Percentiles rank a stretch among this genome's conserved stretches.
phyloP scores from a whole-genome alignment of 2,329 filamentous ascomycete species.

The Colletotrichum eleusines region DNA sequence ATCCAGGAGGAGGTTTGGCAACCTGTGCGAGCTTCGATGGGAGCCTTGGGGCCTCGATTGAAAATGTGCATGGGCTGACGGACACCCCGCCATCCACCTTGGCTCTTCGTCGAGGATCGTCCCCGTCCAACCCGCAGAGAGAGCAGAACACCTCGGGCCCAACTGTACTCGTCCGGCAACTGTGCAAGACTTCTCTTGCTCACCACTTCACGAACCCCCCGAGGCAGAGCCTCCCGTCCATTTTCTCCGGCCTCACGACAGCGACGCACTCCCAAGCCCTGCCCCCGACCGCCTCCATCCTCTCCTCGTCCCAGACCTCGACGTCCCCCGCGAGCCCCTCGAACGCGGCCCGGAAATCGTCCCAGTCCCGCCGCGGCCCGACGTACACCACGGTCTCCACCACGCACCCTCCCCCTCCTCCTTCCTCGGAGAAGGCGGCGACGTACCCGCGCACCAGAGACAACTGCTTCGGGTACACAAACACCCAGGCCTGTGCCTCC shows the following conservation, averaged over 20 bases:
- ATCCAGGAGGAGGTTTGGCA: not conserved
- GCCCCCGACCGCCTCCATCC: constrained; percentile 31
- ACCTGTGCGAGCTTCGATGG: not conserved
- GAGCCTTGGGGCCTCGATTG: too few species aligned
- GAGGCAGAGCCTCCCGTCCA: not conserved
- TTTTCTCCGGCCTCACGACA: not conserved
- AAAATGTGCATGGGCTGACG: not conserved
- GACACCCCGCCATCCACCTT: not conserved
- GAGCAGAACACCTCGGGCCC: accelerated
- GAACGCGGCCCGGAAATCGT: constrained; percentile 13
- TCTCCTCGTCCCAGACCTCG: constrained; percentile 27
- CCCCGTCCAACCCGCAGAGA: not conserved
- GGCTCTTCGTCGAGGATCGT: too few species aligned
- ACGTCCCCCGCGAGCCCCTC: not conserved
- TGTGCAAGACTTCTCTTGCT: not conserved
- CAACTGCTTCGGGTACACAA: constrained; percentile 52
- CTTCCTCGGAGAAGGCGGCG: constrained; percentile 27
- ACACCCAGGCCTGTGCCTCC: constrained; percentile 47
- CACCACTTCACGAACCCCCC: not conserved
- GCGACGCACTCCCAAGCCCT: constrained; percentile 32
- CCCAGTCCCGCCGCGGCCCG: constrained; percentile 35
- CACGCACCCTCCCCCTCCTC: not conserved
- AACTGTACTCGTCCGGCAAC: too few species aligned
- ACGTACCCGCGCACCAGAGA: constrained; percentile 47
- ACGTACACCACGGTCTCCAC: constrained; percentile 20